Percentiles rank a stretch among this genome's conserved stretches.
phyloP scores from a whole-genome alignment of 768 basidiomycete species.

The Kwoniella dejecticola region DNA sequence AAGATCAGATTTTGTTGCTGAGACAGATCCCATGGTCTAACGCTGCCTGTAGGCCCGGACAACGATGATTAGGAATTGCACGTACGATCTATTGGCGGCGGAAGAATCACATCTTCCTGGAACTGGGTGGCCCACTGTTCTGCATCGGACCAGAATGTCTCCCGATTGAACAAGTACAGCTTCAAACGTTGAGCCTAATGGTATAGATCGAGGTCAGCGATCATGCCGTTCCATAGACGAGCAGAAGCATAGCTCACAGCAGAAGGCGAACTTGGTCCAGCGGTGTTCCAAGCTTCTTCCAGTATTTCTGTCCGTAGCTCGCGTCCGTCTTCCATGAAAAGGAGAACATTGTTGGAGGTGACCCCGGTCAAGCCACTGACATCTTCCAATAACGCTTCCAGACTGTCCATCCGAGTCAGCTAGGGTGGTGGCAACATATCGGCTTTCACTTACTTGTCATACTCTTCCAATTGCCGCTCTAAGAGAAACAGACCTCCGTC shows the following conservation, averaged over 20 bases:
- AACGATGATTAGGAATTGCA: background rate
- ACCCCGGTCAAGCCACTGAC: slow-evolving; percentile 12
- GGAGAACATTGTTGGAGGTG: slow-evolving; percentile 31
- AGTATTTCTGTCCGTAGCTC: slow-evolving; percentile 35
- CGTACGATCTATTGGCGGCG: slow-evolving; percentile 41
- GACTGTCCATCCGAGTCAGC: background rate
- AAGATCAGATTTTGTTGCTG: too few relatives aligned
- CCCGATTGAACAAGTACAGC: slow-evolving; percentile 49
- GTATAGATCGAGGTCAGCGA: background rate
- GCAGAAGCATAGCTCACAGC: slow-evolving; percentile 3
- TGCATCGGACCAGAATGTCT: slow-evolving; percentile 48
- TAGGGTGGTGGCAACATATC: background rate
- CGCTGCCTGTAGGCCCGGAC: background rate
- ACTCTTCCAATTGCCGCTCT: slow-evolving; percentile 27
- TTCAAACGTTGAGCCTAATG: slow-evolving; percentile 23
- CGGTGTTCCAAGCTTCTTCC: slow-evolving; percentile 30
- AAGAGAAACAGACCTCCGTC: slow-evolving; percentile 34
- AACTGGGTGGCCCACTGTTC: slow-evolving; percentile 43
- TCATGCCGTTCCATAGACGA: background rate
- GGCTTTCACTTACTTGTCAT: slow-evolving; percentile 33
- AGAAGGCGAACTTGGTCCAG: slow-evolving; percentile 21
- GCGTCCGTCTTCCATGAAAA: slow-evolving; percentile 46
- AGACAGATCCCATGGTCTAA: too few relatives aligned
- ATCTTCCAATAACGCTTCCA: slow-evolving; percentile 22
- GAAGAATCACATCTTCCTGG: slow-evolving; percentile 39